These are phyloP conservation scores for Dipteronia dyeriana DNA, from an alignment of 345 rosid genomes.

Conservation along the genomic window DNA sequence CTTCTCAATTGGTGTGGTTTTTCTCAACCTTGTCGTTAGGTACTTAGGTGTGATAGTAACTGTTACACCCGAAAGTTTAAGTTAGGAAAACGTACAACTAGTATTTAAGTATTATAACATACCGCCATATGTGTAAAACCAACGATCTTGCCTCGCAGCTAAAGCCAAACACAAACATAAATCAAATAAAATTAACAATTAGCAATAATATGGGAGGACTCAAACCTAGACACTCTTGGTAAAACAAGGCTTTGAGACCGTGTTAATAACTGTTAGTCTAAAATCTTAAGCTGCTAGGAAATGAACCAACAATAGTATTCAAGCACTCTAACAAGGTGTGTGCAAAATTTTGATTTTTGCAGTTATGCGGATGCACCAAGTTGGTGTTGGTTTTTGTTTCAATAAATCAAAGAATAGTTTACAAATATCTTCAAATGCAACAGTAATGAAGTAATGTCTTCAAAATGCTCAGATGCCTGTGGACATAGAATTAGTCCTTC, in stretches of 20 bases:
- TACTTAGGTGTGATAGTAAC: neutral
- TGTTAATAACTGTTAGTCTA: too few relatives aligned
- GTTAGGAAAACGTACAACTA: neutral
- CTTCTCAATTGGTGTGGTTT: conserved; percentile 12
- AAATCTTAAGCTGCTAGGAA: neutral
- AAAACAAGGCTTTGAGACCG: neutral
- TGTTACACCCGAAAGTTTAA: neutral
- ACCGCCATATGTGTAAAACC: too few relatives aligned
- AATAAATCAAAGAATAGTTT: neutral
- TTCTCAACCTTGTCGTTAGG: conserved; percentile 2
- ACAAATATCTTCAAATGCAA: neutral
- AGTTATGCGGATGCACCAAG: neutral
- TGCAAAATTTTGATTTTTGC: neutral
- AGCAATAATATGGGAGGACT: neutral
- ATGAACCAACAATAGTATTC: too few relatives aligned
- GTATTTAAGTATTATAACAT: neutral
- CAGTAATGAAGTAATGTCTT: neutral
- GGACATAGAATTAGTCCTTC: neutral
- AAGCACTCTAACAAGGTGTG: neutral
- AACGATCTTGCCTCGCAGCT: too few relatives aligned
- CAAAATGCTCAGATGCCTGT: neutral
- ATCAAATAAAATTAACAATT: neutral
- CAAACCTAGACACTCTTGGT: neutral
- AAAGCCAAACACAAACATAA: too few relatives aligned
- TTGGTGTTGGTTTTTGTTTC: neutral